Evolutionary conservation across 176 grass and related monocot genomes (phyloP).

Genomic region (Carex pumila): DNA sequence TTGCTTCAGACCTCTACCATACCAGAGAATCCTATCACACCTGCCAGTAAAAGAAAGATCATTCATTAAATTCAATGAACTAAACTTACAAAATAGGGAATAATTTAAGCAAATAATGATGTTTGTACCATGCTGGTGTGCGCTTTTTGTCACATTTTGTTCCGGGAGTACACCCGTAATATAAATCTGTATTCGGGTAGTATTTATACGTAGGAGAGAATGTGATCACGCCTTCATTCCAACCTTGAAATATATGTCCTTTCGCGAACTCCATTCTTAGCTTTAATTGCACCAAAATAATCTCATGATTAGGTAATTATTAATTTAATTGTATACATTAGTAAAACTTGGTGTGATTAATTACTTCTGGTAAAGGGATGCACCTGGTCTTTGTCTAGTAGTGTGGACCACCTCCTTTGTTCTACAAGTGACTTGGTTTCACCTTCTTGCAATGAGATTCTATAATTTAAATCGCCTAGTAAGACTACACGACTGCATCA

Average conservation of each 20-base stretch:
- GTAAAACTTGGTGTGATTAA: not conserved
- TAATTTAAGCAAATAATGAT: not conserved
- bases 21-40: conserved; percentile 97
- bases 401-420: conserved; percentile 53
- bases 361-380: not conserved
- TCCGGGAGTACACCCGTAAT: conserved; percentile 35
- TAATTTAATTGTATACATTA: not conserved
- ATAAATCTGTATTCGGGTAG: conserved; percentile 63
- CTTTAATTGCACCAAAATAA: conserved; percentile 25
- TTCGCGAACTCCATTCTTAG: conserved; percentile 47
- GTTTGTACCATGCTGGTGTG: conserved; percentile 67
- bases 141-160: conserved; percentile 45
- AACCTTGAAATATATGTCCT: conserved; percentile 49
- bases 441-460: conserved; percentile 61
- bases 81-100: not conserved
- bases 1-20: conserved; percentile 67
- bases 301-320: not conserved
- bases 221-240: conserved; percentile 72
- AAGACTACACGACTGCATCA: conserved; percentile 69
- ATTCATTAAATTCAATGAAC: not conserved
- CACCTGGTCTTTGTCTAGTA: conserved; percentile 79
- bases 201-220: conserved; percentile 97
- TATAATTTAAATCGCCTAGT: conserved; percentile 93
- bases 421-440: conserved; percentile 52
- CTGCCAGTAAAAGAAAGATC: conserved; percentile 20